These are phyloP conservation scores for Neohortaea acidophila DNA, from an alignment of 495 filamentous ascomycete species.

Conservation along the genomic window DNA sequence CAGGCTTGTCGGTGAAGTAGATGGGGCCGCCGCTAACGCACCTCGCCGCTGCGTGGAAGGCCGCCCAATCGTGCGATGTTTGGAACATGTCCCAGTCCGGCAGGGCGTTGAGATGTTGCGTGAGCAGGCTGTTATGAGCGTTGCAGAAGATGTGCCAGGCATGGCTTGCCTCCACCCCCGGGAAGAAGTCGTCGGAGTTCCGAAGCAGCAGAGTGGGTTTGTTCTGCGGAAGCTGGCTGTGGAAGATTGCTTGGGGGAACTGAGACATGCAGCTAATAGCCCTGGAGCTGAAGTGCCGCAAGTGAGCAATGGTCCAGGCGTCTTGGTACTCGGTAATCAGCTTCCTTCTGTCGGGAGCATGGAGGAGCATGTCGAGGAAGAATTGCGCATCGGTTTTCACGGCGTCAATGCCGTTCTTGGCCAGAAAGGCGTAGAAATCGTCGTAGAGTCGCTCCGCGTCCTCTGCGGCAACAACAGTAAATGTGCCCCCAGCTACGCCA, in stretches of 20 bases:
- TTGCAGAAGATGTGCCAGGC: constrained; percentile 93
- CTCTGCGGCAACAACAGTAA: constrained; percentile 58
- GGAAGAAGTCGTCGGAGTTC: constrained; percentile 92
- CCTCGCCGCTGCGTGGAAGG: constrained; percentile 76
- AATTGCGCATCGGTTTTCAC: constrained; percentile 90
- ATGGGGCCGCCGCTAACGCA: constrained; percentile 85
- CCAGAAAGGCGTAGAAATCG: constrained; percentile 80
- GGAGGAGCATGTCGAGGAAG: constrained; percentile 58
- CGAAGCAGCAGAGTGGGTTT: constrained; percentile 55
- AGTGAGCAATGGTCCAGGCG: constrained; percentile 63
- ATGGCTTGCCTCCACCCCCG: constrained; percentile 58
- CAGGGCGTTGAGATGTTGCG: constrained; percentile 52
- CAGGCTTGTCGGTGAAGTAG: constrained; percentile 82
- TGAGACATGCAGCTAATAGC: constrained; percentile 90
- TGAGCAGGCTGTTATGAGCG: constrained; percentile 77
- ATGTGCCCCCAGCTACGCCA: constrained; percentile 42
- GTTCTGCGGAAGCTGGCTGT: constrained; percentile 60
- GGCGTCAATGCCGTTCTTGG: constrained; percentile 51
- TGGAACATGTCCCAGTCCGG: constrained; percentile 99
- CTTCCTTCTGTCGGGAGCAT: constrained; percentile 47
- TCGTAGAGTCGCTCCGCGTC: constrained; percentile 66
- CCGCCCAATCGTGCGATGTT: constrained; percentile 58
- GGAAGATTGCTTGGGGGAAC: constrained; percentile 67
- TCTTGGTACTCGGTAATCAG: constrained; percentile 67
- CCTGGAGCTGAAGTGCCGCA: constrained; percentile 60